Percentiles rank a stretch among this genome's conserved stretches.
These are phyloP conservation scores for Pseudogymnoascus sp. DNA, from an alignment of 2,329 filamentous ascomycete species.

Conservation along the genomic window DNA sequence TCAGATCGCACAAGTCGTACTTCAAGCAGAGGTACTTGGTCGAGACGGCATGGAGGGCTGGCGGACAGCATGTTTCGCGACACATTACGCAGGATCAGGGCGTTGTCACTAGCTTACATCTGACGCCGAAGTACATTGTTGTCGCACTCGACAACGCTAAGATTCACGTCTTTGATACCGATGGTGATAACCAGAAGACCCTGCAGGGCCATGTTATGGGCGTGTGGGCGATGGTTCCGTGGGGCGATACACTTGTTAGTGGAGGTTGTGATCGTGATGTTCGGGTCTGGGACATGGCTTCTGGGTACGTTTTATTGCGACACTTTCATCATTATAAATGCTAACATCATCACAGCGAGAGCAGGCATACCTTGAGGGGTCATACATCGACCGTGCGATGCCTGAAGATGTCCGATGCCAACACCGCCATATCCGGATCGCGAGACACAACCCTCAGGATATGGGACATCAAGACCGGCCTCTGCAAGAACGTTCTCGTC, in stretches of 20 bases:
- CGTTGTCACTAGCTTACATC: constrained; percentile 88
- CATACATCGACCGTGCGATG: constrained; percentile 96
- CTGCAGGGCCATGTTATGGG: constrained; percentile 97
- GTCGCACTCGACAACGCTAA: constrained; percentile 96
- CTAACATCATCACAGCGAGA: constrained; percentile 44
- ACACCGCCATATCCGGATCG: constrained; percentile 92
- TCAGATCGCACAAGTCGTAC: constrained; percentile 85
- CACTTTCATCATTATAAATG: background rate
- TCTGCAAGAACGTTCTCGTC: constrained; percentile 84
- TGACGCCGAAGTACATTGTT: constrained; percentile 94
- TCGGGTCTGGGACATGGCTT: constrained; percentile 90
- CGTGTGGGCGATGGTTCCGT: constrained; percentile 98
- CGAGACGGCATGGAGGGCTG: constrained; percentile 91
- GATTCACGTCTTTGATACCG: constrained; percentile 94
- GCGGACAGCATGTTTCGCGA: constrained; percentile 71
- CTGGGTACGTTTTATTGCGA: constrained; percentile 55
- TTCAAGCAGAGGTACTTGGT: constrained; percentile 98
- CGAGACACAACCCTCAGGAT: constrained; percentile 89
- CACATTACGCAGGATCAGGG: constrained; percentile 96
- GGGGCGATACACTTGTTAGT: constrained; percentile 89
- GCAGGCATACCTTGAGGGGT: constrained; percentile 75
- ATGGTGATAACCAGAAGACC: constrained; percentile 80
- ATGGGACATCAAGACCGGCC: constrained; percentile 84
- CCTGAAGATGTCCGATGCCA: constrained; percentile 91
- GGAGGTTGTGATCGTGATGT: constrained; percentile 96